Percentiles rank a stretch among this genome's conserved stretches.
phyloP scores from a whole-genome alignment of 768 basidiomycete species.

The Kwoniella europaea region DNA sequence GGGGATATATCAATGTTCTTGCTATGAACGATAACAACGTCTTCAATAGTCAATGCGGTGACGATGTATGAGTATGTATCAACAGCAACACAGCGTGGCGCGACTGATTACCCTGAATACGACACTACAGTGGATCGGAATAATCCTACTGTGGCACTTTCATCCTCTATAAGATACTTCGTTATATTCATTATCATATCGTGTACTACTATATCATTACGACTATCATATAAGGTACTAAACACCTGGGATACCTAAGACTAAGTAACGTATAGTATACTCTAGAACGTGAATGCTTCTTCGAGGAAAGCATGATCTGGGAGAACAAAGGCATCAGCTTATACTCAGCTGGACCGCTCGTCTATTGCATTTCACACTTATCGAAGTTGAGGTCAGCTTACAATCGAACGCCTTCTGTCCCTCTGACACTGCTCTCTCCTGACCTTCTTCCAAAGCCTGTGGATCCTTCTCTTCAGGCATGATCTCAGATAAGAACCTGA shows the following conservation, averaged over 20 bases:
- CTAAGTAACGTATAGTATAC: no score
- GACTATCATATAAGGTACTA: neutral
- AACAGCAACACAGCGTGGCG: slow-evolving; percentile 9
- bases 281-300: slow-evolving; percentile 26
- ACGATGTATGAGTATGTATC: slow-evolving; percentile 3
- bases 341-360: neutral
- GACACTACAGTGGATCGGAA: neutral
- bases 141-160: slow-evolving; percentile 27
- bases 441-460: slow-evolving; percentile 25
- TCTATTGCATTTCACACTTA: no score
- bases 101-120: slow-evolving; percentile 3
- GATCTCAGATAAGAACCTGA: slow-evolving; percentile 79
- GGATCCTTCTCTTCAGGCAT: slow-evolving; percentile 66
- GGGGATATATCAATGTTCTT: no score
- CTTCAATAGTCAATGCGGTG: slow-evolving; percentile 2
- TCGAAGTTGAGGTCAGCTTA: slow-evolving; percentile 20
- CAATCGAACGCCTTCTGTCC: slow-evolving; percentile 37
- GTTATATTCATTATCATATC: neutral
- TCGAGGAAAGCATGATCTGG: slow-evolving; percentile 42
- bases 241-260: neutral
- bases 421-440: slow-evolving; percentile 10
- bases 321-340: slow-evolving; percentile 1
- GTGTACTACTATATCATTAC: slow-evolving; percentile 2
- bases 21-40: neutral
- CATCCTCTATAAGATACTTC: neutral